A percentile compares a stretch with the other conserved stretches of the same genome.
These are phyloP conservation scores for Sporothrix luriei DNA, from an alignment of 2,329 filamentous ascomycete species.

Conservation along the genomic window DNA sequence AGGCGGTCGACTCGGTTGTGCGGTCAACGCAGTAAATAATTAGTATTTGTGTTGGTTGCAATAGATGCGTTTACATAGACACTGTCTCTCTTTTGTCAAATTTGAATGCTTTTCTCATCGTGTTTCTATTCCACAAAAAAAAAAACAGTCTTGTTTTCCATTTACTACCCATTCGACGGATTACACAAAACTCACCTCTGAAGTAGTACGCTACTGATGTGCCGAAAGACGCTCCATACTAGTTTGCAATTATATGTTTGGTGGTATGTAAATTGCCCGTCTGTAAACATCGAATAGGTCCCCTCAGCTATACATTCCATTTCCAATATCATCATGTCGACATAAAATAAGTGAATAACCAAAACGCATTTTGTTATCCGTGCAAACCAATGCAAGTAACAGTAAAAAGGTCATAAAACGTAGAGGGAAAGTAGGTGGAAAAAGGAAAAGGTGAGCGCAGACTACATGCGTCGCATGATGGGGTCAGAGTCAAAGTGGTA, in stretches of 20 bases:
- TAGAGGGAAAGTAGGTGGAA: too few relatives aligned
- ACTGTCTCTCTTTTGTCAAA: conserved; percentile 2
- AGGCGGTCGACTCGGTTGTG: conserved; percentile 84
- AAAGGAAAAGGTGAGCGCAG: background rate
- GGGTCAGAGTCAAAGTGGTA: conserved; percentile 34
- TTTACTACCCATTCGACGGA: background rate
- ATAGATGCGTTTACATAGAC: conserved; percentile 2
- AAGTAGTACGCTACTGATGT: background rate
- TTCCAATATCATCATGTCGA: background rate
- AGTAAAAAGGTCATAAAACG: background rate
- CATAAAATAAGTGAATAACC: background rate
- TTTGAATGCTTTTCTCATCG: background rate
- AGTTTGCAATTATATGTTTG: background rate
- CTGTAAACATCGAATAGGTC: background rate
- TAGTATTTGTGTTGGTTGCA: background rate
- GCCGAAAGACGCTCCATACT: background rate
- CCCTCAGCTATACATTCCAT: background rate
- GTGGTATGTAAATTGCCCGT: background rate
- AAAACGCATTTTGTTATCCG: background rate
- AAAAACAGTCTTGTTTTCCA: background rate
- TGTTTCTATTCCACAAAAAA: background rate
- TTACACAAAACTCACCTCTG: background rate
- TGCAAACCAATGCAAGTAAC: background rate
- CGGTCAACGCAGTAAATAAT: conserved; percentile 46
- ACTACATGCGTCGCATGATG: conserved; percentile 12